Evolutionary conservation across 2,329 filamentous ascomycete genomes (phyloP).

Genomic region (Tolypocladium tropicale): DNA sequence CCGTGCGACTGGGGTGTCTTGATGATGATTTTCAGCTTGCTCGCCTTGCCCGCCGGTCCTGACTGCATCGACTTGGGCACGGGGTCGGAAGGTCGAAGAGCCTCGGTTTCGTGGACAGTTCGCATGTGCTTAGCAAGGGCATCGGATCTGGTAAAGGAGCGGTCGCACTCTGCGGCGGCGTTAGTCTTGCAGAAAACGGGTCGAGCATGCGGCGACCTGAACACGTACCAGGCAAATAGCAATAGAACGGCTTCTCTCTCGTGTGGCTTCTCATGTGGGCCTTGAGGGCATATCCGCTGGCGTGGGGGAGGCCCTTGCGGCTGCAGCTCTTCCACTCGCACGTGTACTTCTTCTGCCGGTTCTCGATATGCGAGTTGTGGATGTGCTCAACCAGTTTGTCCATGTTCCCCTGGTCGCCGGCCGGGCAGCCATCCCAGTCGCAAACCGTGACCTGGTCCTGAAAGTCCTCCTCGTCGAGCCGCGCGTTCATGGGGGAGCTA

Average conservation of each 20-base stretch:
- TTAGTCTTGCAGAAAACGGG: not conserved
- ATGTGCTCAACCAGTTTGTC: conserved; percentile 73
- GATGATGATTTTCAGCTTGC: conserved; percentile 53
- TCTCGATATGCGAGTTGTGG: conserved; percentile 89
- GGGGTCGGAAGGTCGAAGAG: conserved; percentile 68
- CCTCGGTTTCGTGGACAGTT: conserved; percentile 95
- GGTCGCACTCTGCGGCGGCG: conserved; percentile 69
- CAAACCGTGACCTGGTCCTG: conserved; percentile 71
- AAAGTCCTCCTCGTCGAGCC: conserved; percentile 63
- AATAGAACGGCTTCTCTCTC: conserved; percentile 96
- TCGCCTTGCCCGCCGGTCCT: conserved; percentile 30
- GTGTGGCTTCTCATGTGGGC: conserved; percentile 98
- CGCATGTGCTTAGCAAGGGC: conserved; percentile 97
- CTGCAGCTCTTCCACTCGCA: conserved; percentile 93
- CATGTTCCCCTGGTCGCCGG: conserved; percentile 68
- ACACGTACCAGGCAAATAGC: conserved; percentile 71
- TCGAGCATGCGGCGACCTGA: not conserved
- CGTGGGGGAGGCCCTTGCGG: conserved; percentile 82
- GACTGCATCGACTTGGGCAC: conserved; percentile 59
- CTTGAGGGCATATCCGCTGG: conserved; percentile 89
- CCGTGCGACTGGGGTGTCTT: conserved; percentile 49
- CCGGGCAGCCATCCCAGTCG: conserved; percentile 66
- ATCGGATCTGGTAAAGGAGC: conserved; percentile 91
- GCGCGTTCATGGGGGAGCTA: conserved; percentile 55
- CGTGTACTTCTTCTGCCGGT: conserved; percentile 90